Conservation (phyloP, 2,329 filamentous ascomycete genomes). For the Byssochlamys sp. region DNA sequence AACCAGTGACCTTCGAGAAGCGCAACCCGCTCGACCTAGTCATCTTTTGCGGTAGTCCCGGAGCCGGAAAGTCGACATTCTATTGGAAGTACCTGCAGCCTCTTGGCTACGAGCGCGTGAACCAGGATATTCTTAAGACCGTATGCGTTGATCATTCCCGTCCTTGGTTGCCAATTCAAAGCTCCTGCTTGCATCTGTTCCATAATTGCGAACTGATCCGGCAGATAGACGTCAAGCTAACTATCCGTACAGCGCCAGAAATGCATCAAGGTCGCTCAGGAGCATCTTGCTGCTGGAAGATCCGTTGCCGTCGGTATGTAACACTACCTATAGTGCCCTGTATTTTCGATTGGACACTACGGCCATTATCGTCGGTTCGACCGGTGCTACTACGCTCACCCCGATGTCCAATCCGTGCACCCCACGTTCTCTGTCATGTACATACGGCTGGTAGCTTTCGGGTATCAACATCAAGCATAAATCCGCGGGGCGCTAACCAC, state of each 20-base stretch:
- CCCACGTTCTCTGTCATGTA: background rate
- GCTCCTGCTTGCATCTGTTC: background rate
- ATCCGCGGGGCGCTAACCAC: background rate
- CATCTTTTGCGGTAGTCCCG: conserved; percentile 79
- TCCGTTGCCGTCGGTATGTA: conserved; percentile 69
- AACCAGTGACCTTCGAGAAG: conserved; percentile 42
- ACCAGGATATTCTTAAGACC: conserved; percentile 79
- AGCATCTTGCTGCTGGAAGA: conserved; percentile 53
- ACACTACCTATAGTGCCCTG: background rate
- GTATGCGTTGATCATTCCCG: conserved; percentile 22
- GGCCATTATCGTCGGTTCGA: background rate
- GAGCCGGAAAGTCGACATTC: conserved; percentile 84
- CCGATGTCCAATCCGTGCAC: background rate
- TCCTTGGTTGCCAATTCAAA: background rate
- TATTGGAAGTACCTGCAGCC: conserved; percentile 70
- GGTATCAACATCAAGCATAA: background rate
- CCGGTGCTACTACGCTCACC: background rate
- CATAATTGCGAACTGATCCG: background rate
- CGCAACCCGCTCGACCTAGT: conserved; percentile 63
- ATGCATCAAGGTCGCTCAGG: conserved; percentile 61
- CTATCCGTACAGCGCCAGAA: conserved; percentile 42
- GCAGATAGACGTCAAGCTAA: background rate
- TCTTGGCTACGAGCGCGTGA: conserved; percentile 72
- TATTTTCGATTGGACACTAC: background rate
- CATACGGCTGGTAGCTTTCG: background rate